phyloP scores from a whole-genome alignment of 495 filamentous ascomycete species.

The Acidiella bohemica region DNA sequence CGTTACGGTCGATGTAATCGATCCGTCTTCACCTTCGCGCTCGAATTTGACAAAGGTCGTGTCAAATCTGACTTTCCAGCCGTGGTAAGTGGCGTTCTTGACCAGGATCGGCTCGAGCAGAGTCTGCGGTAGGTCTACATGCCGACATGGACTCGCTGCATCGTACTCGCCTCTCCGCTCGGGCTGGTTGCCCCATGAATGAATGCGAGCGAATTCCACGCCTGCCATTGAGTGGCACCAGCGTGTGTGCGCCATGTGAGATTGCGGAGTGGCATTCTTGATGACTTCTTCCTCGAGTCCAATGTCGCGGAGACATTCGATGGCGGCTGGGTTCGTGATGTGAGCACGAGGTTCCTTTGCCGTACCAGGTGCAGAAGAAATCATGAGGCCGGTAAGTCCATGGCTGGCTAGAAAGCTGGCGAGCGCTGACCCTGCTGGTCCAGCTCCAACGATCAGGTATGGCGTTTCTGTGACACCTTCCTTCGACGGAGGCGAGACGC shows the following conservation, averaged over 20 bases:
- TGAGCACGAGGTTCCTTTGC: conserved; percentile 43
- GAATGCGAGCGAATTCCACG: conserved; percentile 40
- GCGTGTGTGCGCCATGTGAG: conserved; percentile 36
- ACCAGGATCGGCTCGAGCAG: conserved; percentile 35
- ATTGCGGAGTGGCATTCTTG: conserved; percentile 28
- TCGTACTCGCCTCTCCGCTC: conserved; percentile 40
- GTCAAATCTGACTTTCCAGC: conserved; percentile 32
- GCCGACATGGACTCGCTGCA: conserved; percentile 30
- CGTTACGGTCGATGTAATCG: conserved; percentile 28
- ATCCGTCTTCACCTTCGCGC: conserved; percentile 17
- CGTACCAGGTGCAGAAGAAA: conserved; percentile 34
- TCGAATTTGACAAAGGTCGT: conserved; percentile 28
- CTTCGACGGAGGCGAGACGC: background rate
- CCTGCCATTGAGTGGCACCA: conserved; percentile 43
- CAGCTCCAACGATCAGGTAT: conserved; percentile 42
- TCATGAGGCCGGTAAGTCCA: conserved; percentile 38
- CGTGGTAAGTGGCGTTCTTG: conserved; percentile 27
- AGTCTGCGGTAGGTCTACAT: conserved; percentile 35
- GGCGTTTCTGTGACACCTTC: conserved; percentile 28
- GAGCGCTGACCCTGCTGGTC: conserved; percentile 41
- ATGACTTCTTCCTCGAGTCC: conserved; percentile 37
- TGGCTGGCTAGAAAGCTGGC: conserved; percentile 42
- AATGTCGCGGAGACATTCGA: conserved; percentile 45
- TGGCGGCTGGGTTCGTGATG: conserved; percentile 47
- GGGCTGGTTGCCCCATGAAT: conserved; percentile 41